phyloP scores from a whole-genome alignment of 2,329 filamentous ascomycete genomes.

The Clathrospora elynae region DNA sequence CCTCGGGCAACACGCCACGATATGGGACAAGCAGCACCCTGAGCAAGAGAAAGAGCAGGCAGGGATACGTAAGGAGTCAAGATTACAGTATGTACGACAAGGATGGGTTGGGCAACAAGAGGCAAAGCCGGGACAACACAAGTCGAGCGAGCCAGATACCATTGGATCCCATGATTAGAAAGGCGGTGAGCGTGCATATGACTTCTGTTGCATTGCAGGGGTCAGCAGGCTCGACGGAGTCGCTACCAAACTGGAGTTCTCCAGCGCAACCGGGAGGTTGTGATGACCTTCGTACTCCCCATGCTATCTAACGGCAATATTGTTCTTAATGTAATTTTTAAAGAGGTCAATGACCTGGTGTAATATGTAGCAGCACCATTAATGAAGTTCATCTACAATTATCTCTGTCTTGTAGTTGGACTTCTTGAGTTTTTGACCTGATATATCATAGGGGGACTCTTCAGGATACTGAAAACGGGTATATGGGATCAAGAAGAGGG shows the following conservation, averaged over 20 bases:
- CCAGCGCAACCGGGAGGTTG: background rate
- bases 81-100: constrained; percentile 6
- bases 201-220: background rate
- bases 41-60: constrained; percentile 10
- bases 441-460: too few species aligned
- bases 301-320: background rate
- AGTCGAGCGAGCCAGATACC: constrained; percentile 17
- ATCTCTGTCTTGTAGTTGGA: too few species aligned
- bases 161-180: constrained; percentile 14
- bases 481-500: too few species aligned
- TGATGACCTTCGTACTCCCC: background rate
- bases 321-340: too few species aligned
- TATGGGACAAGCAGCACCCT: constrained; percentile 10
- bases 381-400: too few species aligned
- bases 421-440: too few species aligned
- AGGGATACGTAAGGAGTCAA: constrained; percentile 9
- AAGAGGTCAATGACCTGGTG: too few species aligned
- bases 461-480: too few species aligned
- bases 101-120: constrained; percentile 6
- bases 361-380: too few species aligned
- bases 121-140: constrained; percentile 12
- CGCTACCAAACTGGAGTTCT: background rate
- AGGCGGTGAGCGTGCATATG: constrained; percentile 14
- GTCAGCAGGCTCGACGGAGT: constrained; percentile 1
- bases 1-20: constrained; percentile 7